Evolutionary conservation across 2,329 filamentous ascomycete genomes (phyloP), one percentile per base, ranked within the genome.

Genomic region (Exserohilum rostratum): DNA sequence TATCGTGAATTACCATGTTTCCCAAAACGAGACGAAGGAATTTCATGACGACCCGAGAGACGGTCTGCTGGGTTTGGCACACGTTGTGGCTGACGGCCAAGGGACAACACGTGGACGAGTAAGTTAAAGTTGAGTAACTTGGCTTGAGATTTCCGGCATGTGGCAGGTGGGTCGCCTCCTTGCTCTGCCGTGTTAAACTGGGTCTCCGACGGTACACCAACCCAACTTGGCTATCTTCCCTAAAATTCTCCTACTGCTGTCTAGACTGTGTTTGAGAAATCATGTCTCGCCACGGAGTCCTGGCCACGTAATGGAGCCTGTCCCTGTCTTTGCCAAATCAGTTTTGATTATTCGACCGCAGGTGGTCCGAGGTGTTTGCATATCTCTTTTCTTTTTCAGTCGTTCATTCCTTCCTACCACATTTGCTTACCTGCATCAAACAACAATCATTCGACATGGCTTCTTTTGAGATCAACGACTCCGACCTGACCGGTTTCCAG

Each of bases 401-500:
- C 13, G 15, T 30, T 46, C 12, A 17, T 30, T 15, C 13, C 15
- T 30, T 46, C n/a, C 13, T 30, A 11, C 37, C 38, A 20, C 37
- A 46, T 49, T 27, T 22, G n/a, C 45, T 15, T 17, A 42, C 40
- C 39, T 31, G 29, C 46, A 27, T 18, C 46, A 50, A 15, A 34
- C n/a, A 30, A n/a, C 39, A 25, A 43, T 42, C 38, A 15, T 15
- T 11, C 44, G 57, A 35, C 34, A 65, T 66, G 64, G 13, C 62
- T 35, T 59, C 61, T 33, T 64, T 67, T 37, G 59, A 66, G 18
- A 63, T 67, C 45, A 57, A 58, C 17, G 61, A 67, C 20, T 46
- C 53, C 40, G 61, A 67, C 39, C 59, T 67, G 2, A 51, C 57
- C 10, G 53, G 58, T 29, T 53, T 64, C 17, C 50, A 63, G 46